Conservation (phyloP, 345 rosid genomes). For the Pugionium cornutum region DNA sequence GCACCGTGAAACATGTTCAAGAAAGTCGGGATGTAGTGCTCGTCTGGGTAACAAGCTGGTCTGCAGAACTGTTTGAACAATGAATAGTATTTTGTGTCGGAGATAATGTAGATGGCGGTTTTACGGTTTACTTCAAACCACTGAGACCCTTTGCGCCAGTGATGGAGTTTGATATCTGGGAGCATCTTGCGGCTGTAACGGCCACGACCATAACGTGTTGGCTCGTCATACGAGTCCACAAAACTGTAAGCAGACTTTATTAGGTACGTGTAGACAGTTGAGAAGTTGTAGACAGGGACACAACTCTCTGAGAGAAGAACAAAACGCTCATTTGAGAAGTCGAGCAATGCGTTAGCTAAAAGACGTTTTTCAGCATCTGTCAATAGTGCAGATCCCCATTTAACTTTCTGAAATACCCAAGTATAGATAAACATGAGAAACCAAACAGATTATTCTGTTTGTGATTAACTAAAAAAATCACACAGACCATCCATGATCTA, state of each 20-base stretch:
- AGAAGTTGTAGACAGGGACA: constrained; percentile 83
- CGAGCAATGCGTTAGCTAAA: constrained; percentile 82
- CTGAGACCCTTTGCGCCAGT: constrained; percentile 94
- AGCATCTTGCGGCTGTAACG: constrained; percentile 87
- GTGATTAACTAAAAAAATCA: background rate
- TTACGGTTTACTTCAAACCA: constrained; percentile 87
- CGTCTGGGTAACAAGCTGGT: constrained; percentile 96
- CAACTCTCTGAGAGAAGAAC: constrained; percentile 95
- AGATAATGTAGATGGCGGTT: constrained; percentile 59
- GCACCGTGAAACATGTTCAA: constrained; percentile 81
- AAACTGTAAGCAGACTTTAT: constrained; percentile 69
- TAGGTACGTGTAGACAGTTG: constrained; percentile 74
- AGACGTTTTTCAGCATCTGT: constrained; percentile 91
- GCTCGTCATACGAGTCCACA: constrained; percentile 86
- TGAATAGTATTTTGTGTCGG: constrained; percentile 68
- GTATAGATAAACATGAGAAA: constrained; percentile 22
- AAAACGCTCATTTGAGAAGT: constrained; percentile 84
- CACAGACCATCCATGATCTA: background rate
- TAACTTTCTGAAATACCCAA: constrained; percentile 55
- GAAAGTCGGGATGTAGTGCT: constrained; percentile 85
- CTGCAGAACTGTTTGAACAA: constrained; percentile 70
- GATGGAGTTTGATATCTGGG: constrained; percentile 70
- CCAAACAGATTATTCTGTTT: background rate
- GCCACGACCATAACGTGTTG: constrained; percentile 86
- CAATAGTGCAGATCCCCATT: constrained; percentile 73